These are phyloP conservation scores for Phaseolus lunatus DNA, from an alignment of 306 rosid genomes.

Conservation along the genomic window DNA sequence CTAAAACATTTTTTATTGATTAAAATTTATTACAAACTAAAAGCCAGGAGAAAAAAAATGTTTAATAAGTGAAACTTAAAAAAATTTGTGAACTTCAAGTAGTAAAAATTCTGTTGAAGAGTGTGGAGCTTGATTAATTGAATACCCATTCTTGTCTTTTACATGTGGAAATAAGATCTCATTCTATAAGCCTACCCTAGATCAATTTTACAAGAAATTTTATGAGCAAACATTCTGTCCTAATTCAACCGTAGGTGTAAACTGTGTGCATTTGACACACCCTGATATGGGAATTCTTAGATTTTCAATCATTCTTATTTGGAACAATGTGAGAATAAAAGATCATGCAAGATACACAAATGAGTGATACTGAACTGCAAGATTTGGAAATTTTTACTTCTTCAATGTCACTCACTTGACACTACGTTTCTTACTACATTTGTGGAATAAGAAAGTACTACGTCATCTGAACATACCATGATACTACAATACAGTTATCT, in stretches of 20 bases:
- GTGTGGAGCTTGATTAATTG: too few relatives aligned
- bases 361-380: not conserved
- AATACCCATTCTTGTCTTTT: not conserved
- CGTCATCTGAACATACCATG: not conserved
- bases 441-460: constrained; percentile 8
- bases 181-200: not conserved
- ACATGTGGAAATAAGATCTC: not conserved
- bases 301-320: not conserved
- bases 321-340: not conserved
- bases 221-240: not conserved
- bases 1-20: not conserved
- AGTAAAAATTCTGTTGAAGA: too few relatives aligned
- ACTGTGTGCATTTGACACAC: not conserved
- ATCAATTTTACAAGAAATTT: not conserved
- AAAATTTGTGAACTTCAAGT: not conserved
- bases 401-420: constrained; percentile 5
- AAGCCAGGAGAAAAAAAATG: too few relatives aligned
- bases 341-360: not conserved
- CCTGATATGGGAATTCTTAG: not conserved
- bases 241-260: not conserved
- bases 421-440: not conserved
- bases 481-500: not conserved
- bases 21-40: not conserved
- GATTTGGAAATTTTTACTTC: not conserved
- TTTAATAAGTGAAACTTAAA: not conserved